A percentile compares a stretch with the other conserved stretches of the same genome.
phyloP scores from a whole-genome alignment of 768 basidiomycete species.

The Paxillus rubicundulus region DNA sequence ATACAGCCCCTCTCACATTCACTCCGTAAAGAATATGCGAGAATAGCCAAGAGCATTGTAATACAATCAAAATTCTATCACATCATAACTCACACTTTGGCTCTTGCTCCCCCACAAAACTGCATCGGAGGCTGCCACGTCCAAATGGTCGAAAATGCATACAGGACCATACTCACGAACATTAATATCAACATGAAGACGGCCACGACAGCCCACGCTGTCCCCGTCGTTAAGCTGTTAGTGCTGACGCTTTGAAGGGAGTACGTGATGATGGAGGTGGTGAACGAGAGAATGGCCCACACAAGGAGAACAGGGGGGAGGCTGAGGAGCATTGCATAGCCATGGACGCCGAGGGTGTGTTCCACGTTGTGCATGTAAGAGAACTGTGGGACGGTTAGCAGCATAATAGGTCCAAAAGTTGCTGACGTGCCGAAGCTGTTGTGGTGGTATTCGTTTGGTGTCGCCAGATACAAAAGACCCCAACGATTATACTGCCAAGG shows the following conservation, averaged over 20 bases:
- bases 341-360: slow-evolving; percentile 45
- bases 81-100: neutral
- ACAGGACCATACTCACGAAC: slow-evolving; percentile 39
- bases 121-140: slow-evolving; percentile 21
- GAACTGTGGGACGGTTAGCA: slow-evolving; percentile 33
- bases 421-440: slow-evolving; percentile 40
- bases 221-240: slow-evolving; percentile 24
- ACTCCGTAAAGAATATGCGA: neutral
- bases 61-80: neutral
- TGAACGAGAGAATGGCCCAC: slow-evolving; percentile 52
- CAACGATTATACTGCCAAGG: slow-evolving; percentile 53
- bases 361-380: slow-evolving; percentile 54
- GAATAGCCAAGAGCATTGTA: neutral
- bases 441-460: slow-evolving; percentile 48
- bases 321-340: slow-evolving; percentile 50
- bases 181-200: slow-evolving; percentile 41
- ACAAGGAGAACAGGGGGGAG: slow-evolving; percentile 54
- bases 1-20: neutral
- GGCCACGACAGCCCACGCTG: slow-evolving; percentile 41
- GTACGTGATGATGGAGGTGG: slow-evolving; percentile 44
- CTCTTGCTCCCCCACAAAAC: neutral
- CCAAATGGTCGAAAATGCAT: slow-evolving; percentile 53
- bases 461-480: slow-evolving; percentile 56
- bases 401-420: neutral
- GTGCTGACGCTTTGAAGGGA: slow-evolving; percentile 35